Conservation (phyloP, 2,329 filamentous ascomycete genomes). For the Thielaviopsis euricoi region DNA sequence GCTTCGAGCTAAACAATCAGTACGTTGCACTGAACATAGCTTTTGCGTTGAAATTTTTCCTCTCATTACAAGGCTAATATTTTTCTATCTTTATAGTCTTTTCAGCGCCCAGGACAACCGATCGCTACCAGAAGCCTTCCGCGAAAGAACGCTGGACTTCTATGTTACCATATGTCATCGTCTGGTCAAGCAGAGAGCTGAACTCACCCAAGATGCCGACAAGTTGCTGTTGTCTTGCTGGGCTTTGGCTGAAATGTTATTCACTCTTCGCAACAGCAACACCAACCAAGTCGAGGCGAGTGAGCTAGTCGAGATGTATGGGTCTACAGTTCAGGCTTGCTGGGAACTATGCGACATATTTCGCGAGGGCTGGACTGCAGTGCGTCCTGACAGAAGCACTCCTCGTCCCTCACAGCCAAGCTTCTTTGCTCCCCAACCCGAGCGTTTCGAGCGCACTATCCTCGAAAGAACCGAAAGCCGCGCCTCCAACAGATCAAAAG, state of each 20-base stretch:
- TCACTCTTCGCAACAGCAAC: slow-evolving; percentile 70
- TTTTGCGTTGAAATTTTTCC: neutral
- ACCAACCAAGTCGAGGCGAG: slow-evolving; percentile 57
- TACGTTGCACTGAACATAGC: slow-evolving; percentile 20
- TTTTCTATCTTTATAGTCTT: slow-evolving; percentile 29
- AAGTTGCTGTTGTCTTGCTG: slow-evolving; percentile 73
- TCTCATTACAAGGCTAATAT: slow-evolving; percentile 15
- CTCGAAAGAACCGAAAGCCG: slow-evolving; percentile 23
- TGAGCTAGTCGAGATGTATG: slow-evolving; percentile 53
- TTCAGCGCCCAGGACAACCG: slow-evolving; percentile 78
- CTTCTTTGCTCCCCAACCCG: slow-evolving; percentile 42
- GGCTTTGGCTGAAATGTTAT: slow-evolving; percentile 83
- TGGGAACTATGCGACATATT: slow-evolving; percentile 93
- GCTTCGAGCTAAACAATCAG: slow-evolving; percentile 92
- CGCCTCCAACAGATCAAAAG: slow-evolving; percentile 32
- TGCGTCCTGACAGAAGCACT: slow-evolving; percentile 71
- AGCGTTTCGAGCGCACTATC: slow-evolving; percentile 17
- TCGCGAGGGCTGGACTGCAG: slow-evolving; percentile 78
- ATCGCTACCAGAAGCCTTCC: slow-evolving; percentile 68
- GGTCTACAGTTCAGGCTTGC: slow-evolving; percentile 79
- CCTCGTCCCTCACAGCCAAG: slow-evolving; percentile 64
- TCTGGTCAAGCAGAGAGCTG: slow-evolving; percentile 83
- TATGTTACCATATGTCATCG: slow-evolving; percentile 88
- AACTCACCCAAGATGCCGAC: slow-evolving; percentile 66
- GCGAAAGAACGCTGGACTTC: slow-evolving; percentile 81